Conservation (phyloP, 2,329 filamentous ascomycete genomes). For the Pseudopyrenochaeta lycopersici region DNA sequence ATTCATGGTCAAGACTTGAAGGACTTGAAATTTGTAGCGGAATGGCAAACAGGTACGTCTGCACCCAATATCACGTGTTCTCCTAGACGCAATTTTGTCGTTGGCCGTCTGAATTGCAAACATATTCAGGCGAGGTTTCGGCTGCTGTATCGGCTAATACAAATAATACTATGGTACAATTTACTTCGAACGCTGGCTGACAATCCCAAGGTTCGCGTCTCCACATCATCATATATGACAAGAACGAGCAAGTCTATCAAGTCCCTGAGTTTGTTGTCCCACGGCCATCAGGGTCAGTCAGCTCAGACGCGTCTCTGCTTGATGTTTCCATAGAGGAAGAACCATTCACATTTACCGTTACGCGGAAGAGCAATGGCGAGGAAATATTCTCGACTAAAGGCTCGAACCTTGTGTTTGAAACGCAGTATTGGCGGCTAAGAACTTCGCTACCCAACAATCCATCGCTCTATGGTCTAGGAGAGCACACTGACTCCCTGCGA, state of each 20-base stretch:
- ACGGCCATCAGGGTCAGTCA: slow-evolving; percentile 57
- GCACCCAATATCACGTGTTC: not conserved
- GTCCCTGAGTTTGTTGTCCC: slow-evolving; percentile 75
- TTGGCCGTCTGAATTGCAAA: not conserved
- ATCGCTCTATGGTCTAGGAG: slow-evolving; percentile 79
- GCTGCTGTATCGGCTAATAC: not conserved
- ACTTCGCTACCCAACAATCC: slow-evolving; percentile 74
- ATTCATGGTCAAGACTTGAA: slow-evolving; percentile 65
- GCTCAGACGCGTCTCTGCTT: slow-evolving; percentile 54
- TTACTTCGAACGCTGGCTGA: slow-evolving; percentile 6
- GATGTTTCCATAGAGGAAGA: slow-evolving; percentile 62
- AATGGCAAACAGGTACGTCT: slow-evolving; percentile 66
- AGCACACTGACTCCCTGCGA: slow-evolving; percentile 75
- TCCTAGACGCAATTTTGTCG: not conserved
- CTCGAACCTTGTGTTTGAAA: slow-evolving; percentile 75
- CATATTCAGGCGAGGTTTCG: not conserved
- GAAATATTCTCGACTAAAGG: slow-evolving; percentile 75
- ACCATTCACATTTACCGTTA: slow-evolving; percentile 74
- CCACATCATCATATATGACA: slow-evolving; percentile 77
- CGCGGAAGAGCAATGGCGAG: slow-evolving; percentile 64
- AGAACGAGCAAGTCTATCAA: slow-evolving; percentile 74
- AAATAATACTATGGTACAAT: not conserved
- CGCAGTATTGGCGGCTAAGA: slow-evolving; percentile 76
- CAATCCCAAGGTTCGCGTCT: slow-evolving; percentile 65
- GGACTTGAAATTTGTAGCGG: slow-evolving; percentile 64